Evolutionary conservation across 768 basidiomycete species (phyloP).

Genomic region (Trametes cubensis): DNA sequence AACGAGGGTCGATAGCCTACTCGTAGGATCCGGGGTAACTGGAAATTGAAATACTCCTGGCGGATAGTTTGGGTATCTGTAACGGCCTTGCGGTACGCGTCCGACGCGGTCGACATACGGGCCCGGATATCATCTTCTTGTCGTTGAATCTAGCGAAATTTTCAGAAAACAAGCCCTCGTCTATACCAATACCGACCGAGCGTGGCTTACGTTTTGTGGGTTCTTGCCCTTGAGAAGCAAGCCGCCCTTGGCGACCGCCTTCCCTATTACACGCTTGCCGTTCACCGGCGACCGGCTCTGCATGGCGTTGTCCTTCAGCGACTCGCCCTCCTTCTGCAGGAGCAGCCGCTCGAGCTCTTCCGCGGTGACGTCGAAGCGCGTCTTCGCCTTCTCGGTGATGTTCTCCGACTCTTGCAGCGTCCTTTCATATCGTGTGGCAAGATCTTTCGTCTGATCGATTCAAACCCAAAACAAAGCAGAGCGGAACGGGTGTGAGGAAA

Average conservation of each 20-base stretch:
- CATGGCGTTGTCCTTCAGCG: conserved; percentile 76
- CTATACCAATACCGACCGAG: background rate
- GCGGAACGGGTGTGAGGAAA: background rate
- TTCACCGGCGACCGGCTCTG: conserved; percentile 62
- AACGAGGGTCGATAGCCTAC: conserved; percentile 52
- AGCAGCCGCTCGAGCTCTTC: conserved; percentile 94
- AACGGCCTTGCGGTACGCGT: conserved; percentile 88
- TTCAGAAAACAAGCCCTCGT: background rate
- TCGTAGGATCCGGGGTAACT: conserved; percentile 89
- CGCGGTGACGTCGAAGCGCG: conserved; percentile 82
- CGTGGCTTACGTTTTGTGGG: conserved; percentile 68
- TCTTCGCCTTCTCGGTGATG: conserved; percentile 85
- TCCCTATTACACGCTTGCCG: conserved; percentile 84
- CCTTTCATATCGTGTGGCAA: conserved; percentile 86
- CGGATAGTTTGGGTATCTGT: conserved; percentile 86
- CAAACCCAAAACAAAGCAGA: too few relatives aligned
- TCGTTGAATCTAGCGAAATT: conserved; percentile 63
- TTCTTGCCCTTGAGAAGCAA: conserved; percentile 90
- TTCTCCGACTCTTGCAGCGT: conserved; percentile 85
- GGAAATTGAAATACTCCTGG: conserved; percentile 98
- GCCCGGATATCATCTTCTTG: conserved; percentile 94
- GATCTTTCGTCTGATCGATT: conserved; percentile 76
- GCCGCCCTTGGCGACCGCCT: conserved; percentile 90
- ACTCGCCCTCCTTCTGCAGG: conserved; percentile 94
- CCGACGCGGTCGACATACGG: conserved; percentile 83